These are phyloP conservation scores for Irpex sp. DNA, from an alignment of 1,284 basidiomycete species.

Conservation along the genomic window DNA sequence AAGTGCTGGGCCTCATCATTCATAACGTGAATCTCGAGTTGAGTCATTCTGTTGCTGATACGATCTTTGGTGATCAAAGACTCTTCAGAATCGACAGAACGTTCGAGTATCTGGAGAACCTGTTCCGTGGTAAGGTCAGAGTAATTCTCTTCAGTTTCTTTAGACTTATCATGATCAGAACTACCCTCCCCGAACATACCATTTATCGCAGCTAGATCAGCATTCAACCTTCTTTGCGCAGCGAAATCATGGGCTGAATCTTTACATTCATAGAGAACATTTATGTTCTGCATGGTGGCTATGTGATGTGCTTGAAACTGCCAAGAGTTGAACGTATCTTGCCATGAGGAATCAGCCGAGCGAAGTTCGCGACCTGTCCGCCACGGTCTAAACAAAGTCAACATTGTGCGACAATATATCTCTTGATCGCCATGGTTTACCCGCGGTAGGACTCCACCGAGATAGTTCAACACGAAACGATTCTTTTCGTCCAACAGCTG, in stretches of 20 bases:
- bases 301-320: slow-evolving; percentile 3
- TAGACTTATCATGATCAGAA: too few relatives aligned
- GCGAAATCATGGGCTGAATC: slow-evolving; percentile 32
- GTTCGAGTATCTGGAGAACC: too few relatives aligned
- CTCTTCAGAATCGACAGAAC: too few relatives aligned
- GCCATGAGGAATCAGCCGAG: slow-evolving; percentile 13
- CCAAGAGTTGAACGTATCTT: slow-evolving; percentile 18
- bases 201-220: too few relatives aligned
- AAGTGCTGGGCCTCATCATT: too few relatives aligned
- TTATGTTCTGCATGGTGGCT: slow-evolving; percentile 26
- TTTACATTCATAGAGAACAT: slow-evolving; percentile 29
- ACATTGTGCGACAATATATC: slow-evolving; percentile 29
- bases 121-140: too few relatives aligned
- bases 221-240: too few relatives aligned
- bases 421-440: slow-evolving; percentile 28
- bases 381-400: slow-evolving; percentile 31
- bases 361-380: slow-evolving; percentile 25
- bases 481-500: neutral
- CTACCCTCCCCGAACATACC: too few relatives aligned
- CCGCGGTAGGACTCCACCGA: slow-evolving; percentile 26
- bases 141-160: too few relatives aligned
- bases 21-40: too few relatives aligned
- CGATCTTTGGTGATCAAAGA: too few relatives aligned
- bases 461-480: slow-evolving; percentile 21
- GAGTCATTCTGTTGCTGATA: too few relatives aligned